Conservation (phyloP, 2,329 filamentous ascomycete species). For the Colletotrichum orbiculare region DNA sequence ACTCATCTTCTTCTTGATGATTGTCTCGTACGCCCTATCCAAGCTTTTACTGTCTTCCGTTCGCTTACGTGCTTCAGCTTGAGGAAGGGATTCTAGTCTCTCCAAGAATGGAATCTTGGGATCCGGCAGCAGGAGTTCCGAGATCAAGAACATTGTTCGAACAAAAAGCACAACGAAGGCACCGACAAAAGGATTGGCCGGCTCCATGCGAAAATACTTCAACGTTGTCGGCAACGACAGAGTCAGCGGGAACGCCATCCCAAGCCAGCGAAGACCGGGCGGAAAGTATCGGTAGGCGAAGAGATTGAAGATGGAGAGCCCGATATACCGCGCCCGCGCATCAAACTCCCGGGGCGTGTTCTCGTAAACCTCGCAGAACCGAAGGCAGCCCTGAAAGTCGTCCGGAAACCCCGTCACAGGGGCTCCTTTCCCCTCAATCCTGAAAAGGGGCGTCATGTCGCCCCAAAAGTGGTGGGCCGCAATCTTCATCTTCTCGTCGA, state of each 20-base stretch:
- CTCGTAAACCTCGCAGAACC: conserved; percentile 15
- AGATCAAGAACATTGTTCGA: background rate
- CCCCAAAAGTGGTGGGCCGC: conserved; percentile 6
- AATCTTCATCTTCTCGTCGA: background rate
- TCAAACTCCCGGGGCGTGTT: background rate
- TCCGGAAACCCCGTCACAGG: background rate
- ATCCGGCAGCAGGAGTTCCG: conserved; percentile 1
- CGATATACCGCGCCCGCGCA: background rate
- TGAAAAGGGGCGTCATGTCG: conserved; percentile 14
- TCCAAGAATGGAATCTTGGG: conserved; percentile 4
- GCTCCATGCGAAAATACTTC: conserved; percentile 1
- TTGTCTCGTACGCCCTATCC: conserved; percentile 12
- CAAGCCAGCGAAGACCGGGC: conserved; percentile 3
- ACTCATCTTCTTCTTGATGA: conserved; percentile 1
- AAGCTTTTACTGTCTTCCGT: background rate
- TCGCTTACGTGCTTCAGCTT: background rate
- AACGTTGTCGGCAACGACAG: conserved; percentile 8
- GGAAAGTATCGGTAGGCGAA: conserved; percentile 21
- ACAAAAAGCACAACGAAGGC: conserved; percentile 4
- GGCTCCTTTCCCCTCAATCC: conserved; percentile 1
- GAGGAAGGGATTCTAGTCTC: background rate
- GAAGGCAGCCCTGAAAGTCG: conserved; percentile 5
- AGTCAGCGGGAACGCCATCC: background rate
- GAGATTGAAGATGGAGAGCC: conserved; percentile 3
- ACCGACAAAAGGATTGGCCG: background rate